Evolutionary conservation across 2,329 filamentous ascomycete species (phyloP).

Genomic region (Penicillium olsonii): DNA sequence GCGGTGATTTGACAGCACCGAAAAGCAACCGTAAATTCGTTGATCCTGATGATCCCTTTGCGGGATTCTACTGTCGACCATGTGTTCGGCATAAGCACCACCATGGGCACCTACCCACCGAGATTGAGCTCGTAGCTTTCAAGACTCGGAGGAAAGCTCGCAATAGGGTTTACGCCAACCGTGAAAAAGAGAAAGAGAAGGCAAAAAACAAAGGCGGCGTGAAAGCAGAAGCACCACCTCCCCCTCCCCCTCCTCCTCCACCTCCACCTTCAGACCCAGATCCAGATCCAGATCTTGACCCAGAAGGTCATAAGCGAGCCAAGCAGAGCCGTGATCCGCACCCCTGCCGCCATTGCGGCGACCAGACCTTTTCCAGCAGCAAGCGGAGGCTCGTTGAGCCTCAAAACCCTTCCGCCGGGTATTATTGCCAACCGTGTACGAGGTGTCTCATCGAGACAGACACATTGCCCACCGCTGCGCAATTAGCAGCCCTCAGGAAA

Average conservation of each 20-base stretch:
- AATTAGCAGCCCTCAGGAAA: constrained; percentile 1
- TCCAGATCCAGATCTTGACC: background rate
- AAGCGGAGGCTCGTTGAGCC: constrained; percentile 6
- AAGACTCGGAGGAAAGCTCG: background rate
- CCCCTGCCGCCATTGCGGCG: constrained; percentile 7
- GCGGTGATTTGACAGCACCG: constrained; percentile 1
- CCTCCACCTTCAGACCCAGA: background rate
- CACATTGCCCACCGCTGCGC: background rate
- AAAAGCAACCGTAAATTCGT: constrained; percentile 4
- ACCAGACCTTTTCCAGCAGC: constrained; percentile 3
- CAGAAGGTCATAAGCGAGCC: background rate
- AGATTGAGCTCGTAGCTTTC: constrained; percentile 2
- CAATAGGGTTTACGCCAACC: background rate
- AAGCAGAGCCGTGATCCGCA: constrained; percentile 8
- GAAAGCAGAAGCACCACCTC: no score
- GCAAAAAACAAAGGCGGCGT: no score
- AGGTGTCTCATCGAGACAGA: constrained; percentile 5
- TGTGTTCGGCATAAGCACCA: constrained; percentile 3
- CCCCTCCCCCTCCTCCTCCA: no score
- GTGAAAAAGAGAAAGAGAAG: background rate
- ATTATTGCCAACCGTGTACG: constrained; percentile 8
- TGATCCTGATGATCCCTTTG: constrained; percentile 2
- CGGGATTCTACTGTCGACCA: constrained; percentile 6
- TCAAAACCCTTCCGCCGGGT: constrained; percentile 5
- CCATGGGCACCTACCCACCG: constrained; percentile 1